phyloP scores from a whole-genome alignment of 176 grass and related monocot species.

The Carex scoparia region DNA sequence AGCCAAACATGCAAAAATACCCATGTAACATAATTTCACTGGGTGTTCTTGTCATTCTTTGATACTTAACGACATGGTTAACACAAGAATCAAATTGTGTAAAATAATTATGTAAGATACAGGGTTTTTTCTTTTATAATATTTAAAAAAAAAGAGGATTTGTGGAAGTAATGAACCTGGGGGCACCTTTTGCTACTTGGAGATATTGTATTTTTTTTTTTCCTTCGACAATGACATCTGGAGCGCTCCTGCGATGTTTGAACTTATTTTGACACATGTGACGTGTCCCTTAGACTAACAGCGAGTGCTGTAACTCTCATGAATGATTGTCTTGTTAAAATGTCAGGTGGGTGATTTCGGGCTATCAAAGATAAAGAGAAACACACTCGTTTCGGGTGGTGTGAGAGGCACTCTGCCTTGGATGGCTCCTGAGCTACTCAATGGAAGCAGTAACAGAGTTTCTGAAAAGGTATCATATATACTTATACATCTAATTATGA shows the following conservation, averaged over 20 bases:
- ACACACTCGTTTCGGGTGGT: conserved; percentile 89
- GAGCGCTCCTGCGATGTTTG: background rate
- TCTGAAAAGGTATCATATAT: conserved; percentile 65
- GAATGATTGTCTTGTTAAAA: conserved; percentile 1
- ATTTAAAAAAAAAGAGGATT: background rate
- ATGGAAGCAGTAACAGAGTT: conserved; percentile 83
- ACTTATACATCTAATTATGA: background rate
- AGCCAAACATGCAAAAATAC: background rate
- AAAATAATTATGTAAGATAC: background rate
- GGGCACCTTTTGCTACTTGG: background rate
- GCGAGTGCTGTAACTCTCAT: background rate
- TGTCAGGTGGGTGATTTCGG: conserved; percentile 90
- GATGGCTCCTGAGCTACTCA: conserved; percentile 90
- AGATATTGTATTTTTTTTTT: background rate
- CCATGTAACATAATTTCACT: background rate
- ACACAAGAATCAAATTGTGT: background rate
- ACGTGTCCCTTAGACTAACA: background rate
- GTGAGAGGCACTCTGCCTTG: conserved; percentile 83
- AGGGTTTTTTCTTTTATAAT: background rate
- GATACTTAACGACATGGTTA: background rate
- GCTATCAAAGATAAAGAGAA: conserved; percentile 87
- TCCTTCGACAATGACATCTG: background rate
- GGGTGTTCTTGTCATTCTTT: background rate
- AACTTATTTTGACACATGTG: background rate
- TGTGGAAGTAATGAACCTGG: too few species aligned